Evolutionary conservation across 768 basidiomycete species (phyloP).

Genomic region (Phanerochaete carnosa): DNA sequence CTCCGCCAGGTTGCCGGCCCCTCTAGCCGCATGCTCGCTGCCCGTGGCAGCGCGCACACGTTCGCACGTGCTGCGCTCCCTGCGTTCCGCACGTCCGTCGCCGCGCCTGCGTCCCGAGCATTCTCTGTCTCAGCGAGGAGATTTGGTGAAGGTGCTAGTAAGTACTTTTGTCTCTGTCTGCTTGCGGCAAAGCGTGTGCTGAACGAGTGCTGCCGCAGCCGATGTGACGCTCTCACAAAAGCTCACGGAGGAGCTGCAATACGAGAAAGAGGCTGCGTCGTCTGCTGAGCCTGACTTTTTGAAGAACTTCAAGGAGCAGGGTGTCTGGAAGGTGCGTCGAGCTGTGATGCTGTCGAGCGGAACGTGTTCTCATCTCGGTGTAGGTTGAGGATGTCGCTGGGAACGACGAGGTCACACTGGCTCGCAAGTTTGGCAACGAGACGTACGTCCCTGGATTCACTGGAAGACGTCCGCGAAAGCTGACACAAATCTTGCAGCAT

Average conservation of each 20-base stretch:
- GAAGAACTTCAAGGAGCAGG: constrained; percentile 65
- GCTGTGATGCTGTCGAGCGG: neutral
- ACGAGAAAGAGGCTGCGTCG: constrained; percentile 65
- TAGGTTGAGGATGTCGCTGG: constrained; percentile 70
- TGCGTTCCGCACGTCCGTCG: constrained; percentile 22
- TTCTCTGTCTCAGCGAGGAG: constrained; percentile 38
- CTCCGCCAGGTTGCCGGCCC: constrained; percentile 53
- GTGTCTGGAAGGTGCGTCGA: constrained; percentile 71
- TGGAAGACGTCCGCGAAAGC: neutral
- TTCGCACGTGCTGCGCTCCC: constrained; percentile 21
- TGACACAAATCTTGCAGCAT: constrained; percentile 46
- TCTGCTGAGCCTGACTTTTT: constrained; percentile 69
- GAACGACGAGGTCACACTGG: constrained; percentile 78
- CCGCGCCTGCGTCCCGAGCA: constrained; percentile 28
- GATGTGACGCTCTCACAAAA: constrained; percentile 75
- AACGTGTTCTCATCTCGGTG: neutral
- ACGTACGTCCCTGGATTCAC: constrained; percentile 47
- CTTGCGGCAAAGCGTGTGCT: neutral
- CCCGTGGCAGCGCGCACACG: constrained; percentile 20
- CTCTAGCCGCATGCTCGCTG: constrained; percentile 36
- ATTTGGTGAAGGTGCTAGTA: constrained; percentile 43
- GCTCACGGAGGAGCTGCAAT: constrained; percentile 78
- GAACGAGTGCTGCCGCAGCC: constrained; percentile 36
- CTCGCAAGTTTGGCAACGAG: constrained; percentile 89
- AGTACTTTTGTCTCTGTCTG: constrained; percentile 17